Conservation (phyloP, 768 basidiomycete species). For the Amanita inopinata region DNA sequence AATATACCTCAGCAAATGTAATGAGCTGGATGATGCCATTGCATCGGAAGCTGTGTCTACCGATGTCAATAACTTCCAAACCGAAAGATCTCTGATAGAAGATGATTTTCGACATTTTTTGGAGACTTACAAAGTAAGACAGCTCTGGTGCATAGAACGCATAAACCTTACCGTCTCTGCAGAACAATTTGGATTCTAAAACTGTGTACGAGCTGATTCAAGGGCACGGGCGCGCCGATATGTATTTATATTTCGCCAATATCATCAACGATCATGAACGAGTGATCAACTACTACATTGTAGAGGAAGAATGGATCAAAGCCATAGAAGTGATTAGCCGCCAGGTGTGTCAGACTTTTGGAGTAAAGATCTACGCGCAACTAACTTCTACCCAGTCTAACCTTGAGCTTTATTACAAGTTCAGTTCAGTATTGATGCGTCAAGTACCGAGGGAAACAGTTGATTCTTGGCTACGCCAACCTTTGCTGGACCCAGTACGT, state of each 20-base stretch:
- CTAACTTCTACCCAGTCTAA: slow-evolving; percentile 42
- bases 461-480: slow-evolving; percentile 84
- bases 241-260: slow-evolving; percentile 84
- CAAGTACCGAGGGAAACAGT: slow-evolving; percentile 84
- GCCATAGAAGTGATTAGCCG: slow-evolving; percentile 86
- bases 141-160: background rate
- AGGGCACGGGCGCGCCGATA: slow-evolving; percentile 86
- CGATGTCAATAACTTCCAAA: slow-evolving; percentile 76
- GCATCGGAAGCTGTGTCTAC: slow-evolving; percentile 76
- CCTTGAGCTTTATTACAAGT: slow-evolving; percentile 87
- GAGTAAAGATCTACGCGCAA: background rate
- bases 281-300: slow-evolving; percentile 86
- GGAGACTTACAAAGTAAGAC: slow-evolving; percentile 79
- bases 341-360: slow-evolving; percentile 47
- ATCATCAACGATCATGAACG: slow-evolving; percentile 73
- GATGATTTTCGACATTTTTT: slow-evolving; percentile 92
- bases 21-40: slow-evolving; percentile 89
- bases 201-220: slow-evolving; percentile 91
- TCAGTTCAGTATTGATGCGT: slow-evolving; percentile 79
- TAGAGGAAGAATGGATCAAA: slow-evolving; percentile 87
- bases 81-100: slow-evolving; percentile 75
- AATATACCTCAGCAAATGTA: slow-evolving; percentile 93
- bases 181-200: slow-evolving; percentile 77
- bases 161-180: slow-evolving; percentile 2
- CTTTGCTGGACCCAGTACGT: slow-evolving; percentile 68